Evolutionary conservation across 345 rosid species (phyloP).

Genomic region (Kandelia obovata): DNA sequence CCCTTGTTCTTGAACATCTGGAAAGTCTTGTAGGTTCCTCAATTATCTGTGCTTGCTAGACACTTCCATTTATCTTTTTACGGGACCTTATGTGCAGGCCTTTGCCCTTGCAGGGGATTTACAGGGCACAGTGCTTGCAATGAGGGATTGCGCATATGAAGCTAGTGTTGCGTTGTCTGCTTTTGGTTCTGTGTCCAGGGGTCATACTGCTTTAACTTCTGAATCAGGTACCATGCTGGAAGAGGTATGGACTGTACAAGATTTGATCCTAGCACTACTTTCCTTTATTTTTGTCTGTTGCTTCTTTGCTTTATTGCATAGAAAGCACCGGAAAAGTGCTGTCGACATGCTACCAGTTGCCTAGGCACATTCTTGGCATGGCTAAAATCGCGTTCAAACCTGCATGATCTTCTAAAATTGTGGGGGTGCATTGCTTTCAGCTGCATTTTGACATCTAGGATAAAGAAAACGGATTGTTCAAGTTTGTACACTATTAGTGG

Average conservation of each 20-base stretch:
- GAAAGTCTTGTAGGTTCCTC: background rate
- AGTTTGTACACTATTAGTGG: no score
- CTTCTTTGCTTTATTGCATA: background rate
- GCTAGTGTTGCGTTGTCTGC: slow-evolving; percentile 69
- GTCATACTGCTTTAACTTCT: slow-evolving; percentile 86
- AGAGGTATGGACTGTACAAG: slow-evolving; percentile 50
- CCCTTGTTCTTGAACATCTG: background rate
- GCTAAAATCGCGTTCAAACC: background rate
- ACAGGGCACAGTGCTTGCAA: slow-evolving; percentile 69
- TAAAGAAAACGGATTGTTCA: no score
- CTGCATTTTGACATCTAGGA: no score
- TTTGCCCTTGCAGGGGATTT: slow-evolving; percentile 57
- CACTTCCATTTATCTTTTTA: slow-evolving; percentile 1
- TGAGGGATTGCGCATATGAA: slow-evolving; percentile 89
- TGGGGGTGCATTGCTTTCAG: no score
- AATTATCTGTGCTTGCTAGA: background rate
- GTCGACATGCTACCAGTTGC: background rate
- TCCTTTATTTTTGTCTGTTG: background rate
- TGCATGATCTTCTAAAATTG: no score
- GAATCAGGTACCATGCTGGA: slow-evolving; percentile 96
- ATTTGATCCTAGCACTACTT: background rate
- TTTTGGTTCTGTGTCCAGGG: slow-evolving; percentile 67
- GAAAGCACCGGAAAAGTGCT: background rate
- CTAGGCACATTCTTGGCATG: background rate
- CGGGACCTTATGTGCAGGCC: slow-evolving; percentile 1